Conservation (phyloP, 2,329 filamentous ascomycete genomes). For the Teratosphaeria pseudoeucalypti region DNA sequence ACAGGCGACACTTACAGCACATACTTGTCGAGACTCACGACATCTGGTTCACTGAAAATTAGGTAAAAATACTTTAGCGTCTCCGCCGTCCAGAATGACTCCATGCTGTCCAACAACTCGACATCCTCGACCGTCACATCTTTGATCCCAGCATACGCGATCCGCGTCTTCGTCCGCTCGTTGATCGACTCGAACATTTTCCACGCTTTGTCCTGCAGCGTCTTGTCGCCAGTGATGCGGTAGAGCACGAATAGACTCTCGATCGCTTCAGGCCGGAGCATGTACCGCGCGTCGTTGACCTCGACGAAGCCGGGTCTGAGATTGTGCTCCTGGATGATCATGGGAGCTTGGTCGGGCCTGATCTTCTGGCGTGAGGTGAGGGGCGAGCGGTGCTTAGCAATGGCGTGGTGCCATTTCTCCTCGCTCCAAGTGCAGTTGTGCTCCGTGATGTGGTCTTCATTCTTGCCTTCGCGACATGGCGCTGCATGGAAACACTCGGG, state of each 20-base stretch:
- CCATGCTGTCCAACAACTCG: slow-evolving; percentile 32
- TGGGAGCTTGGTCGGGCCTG: slow-evolving; percentile 20
- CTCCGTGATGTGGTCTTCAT: slow-evolving; percentile 9
- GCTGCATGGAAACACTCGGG: slow-evolving; percentile 41
- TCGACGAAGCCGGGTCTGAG: slow-evolving; percentile 33
- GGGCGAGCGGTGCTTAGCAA: neutral
- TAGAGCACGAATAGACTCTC: slow-evolving; percentile 52
- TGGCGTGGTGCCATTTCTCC: slow-evolving; percentile 2
- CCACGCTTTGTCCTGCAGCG: slow-evolving; percentile 37
- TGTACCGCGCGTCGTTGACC: slow-evolving; percentile 35
- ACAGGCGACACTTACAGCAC: slow-evolving; percentile 25
- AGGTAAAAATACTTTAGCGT: slow-evolving; percentile 39
- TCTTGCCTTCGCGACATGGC: slow-evolving; percentile 41
- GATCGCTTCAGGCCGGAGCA: slow-evolving; percentile 46
- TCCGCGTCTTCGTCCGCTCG: slow-evolving; percentile 31
- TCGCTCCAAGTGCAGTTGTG: slow-evolving; percentile 3
- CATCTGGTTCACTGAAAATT: slow-evolving; percentile 31
- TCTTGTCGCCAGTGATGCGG: slow-evolving; percentile 46
- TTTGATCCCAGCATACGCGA: slow-evolving; percentile 37
- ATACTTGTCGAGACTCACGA: slow-evolving; percentile 37
- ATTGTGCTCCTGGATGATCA: slow-evolving; percentile 32
- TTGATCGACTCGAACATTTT: slow-evolving; percentile 39
- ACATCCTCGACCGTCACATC: slow-evolving; percentile 28
- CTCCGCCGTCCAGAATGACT: slow-evolving; percentile 41
- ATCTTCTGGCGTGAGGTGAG: neutral